These are phyloP conservation scores for Leccinum truebloodii DNA, from an alignment of 768 basidiomycete species.

Conservation along the genomic window DNA sequence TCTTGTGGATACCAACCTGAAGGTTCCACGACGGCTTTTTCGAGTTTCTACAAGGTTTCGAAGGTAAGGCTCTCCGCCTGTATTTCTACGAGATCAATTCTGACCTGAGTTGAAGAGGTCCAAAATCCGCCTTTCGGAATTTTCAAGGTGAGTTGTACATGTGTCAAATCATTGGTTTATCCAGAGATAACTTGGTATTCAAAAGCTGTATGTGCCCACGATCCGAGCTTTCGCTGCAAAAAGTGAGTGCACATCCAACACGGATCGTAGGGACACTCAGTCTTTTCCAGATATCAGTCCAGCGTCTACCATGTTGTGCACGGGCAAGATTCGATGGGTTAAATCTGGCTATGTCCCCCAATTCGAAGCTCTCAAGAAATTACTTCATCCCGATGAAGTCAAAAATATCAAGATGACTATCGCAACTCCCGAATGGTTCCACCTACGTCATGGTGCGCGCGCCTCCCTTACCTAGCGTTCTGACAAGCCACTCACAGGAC, in stretches of 20 bases:
- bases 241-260: neutral
- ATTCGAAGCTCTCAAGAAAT: neutral
- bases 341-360: neutral
- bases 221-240: neutral
- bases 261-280: neutral
- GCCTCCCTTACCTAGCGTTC: neutral
- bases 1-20: neutral
- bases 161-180: neutral
- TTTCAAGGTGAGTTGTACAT: neutral
- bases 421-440: neutral
- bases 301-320: neutral
- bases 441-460: neutral
- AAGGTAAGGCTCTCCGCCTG: neutral
- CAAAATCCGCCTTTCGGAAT: neutral
- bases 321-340: neutral
- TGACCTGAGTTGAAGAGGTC: neutral
- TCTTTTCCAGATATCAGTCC: neutral
- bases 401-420: neutral
- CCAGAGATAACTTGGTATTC: neutral
- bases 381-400: neutral
- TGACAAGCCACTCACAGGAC: neutral
- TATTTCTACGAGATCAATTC: neutral
- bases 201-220: neutral
- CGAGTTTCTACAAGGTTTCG: neutral
- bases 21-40: neutral